These are phyloP conservation scores for Geotrichum bryndzae DNA, from an alignment of 1,139 yeast species.

Conservation along the genomic window DNA sequence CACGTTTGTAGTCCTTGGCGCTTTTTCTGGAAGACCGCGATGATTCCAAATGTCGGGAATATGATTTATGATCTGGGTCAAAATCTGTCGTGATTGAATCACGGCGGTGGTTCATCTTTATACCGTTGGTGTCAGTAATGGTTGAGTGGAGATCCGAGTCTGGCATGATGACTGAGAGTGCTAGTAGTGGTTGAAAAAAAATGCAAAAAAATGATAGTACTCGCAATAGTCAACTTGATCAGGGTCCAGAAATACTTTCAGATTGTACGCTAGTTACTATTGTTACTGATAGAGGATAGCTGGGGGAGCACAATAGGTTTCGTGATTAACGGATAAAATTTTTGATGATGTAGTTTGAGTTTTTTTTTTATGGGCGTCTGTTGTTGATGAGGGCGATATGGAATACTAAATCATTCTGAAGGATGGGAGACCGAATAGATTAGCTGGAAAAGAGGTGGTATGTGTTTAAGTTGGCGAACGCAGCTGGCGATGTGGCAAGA, in stretches of 20 bases:
- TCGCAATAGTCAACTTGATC: background rate
- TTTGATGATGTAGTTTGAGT: background rate
- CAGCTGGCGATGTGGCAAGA: background rate
- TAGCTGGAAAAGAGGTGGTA: background rate
- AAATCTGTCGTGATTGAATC: background rate
- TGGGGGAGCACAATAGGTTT: background rate
- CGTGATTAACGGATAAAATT: background rate
- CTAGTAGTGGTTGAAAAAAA: background rate
- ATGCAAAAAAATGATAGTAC: background rate
- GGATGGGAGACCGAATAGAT: background rate
- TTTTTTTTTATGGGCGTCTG: background rate
- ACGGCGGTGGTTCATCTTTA: background rate
- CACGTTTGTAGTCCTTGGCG: slow-evolving; percentile 6
- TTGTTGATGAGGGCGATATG: background rate
- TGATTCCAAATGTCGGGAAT: slow-evolving; percentile 16
- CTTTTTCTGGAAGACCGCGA: slow-evolving; percentile 12
- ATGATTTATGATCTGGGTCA: slow-evolving; percentile 14
- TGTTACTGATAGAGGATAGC: background rate
- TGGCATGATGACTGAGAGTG: background rate
- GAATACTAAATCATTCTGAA: background rate
- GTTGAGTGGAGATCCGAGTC: background rate
- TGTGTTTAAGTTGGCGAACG: background rate
- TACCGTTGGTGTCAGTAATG: background rate
- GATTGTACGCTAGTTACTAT: background rate
- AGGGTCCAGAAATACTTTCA: background rate